Conservation (phyloP, 1,284 basidiomycete species). For the Schizophyllum commune region DNA sequence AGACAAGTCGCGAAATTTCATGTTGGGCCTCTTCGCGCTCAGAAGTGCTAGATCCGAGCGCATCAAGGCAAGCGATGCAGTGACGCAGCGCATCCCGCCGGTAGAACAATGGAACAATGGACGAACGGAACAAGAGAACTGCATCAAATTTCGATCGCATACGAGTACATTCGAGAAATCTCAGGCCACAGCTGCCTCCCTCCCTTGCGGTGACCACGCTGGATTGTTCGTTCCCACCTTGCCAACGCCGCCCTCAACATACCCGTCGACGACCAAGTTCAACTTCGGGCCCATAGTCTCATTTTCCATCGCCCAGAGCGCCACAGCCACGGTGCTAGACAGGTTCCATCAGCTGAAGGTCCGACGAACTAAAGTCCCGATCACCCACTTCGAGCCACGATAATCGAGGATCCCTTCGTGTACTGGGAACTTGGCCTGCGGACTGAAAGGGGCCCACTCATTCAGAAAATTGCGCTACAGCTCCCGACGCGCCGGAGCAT, state of each 20-base stretch:
- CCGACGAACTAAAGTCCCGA: background rate
- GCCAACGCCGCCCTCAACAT: conserved; percentile 61
- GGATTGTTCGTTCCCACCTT: conserved; percentile 52
- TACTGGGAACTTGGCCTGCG: conserved; percentile 72
- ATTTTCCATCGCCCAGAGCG: conserved; percentile 58
- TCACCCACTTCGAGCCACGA: conserved; percentile 57
- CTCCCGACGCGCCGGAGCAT: background rate
- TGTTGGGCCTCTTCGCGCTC: background rate
- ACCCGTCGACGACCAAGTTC: conserved; percentile 44
- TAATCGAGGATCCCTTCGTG: conserved; percentile 71
- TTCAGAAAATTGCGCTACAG: conserved; percentile 1
- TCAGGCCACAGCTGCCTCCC: conserved; percentile 11
- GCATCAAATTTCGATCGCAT: background rate
- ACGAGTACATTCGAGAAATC: background rate
- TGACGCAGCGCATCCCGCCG: background rate
- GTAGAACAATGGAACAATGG: background rate
- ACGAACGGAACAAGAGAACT: background rate
- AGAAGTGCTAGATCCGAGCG: background rate
- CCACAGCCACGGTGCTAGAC: conserved; percentile 62
- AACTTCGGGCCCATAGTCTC: conserved; percentile 43
- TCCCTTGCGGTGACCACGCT: conserved; percentile 38
- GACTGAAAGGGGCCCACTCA: conserved; percentile 28
- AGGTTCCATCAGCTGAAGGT: conserved; percentile 1
- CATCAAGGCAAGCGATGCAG: background rate
- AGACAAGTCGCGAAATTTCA: background rate